phyloP scores from a whole-genome alignment of 106 monocot genomes.

The Triglochin maritima region DNA sequence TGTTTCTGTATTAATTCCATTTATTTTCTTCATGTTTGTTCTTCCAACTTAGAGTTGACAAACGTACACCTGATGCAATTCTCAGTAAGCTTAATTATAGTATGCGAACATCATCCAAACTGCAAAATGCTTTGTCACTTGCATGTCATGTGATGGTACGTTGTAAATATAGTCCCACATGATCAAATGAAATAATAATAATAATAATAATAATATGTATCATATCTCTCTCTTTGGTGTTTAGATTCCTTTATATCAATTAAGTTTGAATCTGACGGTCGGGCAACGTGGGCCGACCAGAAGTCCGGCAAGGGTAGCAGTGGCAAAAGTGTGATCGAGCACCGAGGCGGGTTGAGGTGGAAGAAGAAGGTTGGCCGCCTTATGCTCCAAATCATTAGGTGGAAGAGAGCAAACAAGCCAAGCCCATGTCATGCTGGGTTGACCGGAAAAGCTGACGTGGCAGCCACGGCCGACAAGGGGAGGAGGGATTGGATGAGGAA shows the following conservation, averaged over 20 bases:
- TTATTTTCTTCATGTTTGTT: too few species aligned
- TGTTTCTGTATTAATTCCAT: too few species aligned
- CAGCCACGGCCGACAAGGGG: neutral
- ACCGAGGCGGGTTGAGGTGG: slow-evolving; percentile 28
- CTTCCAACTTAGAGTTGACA: too few species aligned
- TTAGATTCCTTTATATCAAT: slow-evolving; percentile 79
- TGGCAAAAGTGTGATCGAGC: slow-evolving; percentile 25
- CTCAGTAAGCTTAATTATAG: too few species aligned
- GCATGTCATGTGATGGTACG: too few species aligned
- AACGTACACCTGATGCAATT: too few species aligned
- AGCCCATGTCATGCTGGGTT: slow-evolving; percentile 14
- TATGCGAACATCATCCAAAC: too few species aligned
- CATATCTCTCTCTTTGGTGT: neutral
- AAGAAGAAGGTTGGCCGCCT: slow-evolving; percentile 35
- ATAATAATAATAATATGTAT: neutral
- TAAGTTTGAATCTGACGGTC: slow-evolving; percentile 47
- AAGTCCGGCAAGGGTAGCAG: neutral
- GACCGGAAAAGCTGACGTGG: slow-evolving; percentile 6
- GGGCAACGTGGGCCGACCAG: slow-evolving; percentile 27
- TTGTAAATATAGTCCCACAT: neutral
- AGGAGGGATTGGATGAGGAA: slow-evolving; percentile 40
- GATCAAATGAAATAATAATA: neutral
- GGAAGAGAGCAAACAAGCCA: slow-evolving; percentile 32
- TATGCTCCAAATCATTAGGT: slow-evolving; percentile 29
- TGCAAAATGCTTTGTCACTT: too few species aligned